Evolutionary conservation across 2,329 filamentous ascomycete genomes (phyloP).

Genomic region (Xylariaceae sp.): DNA sequence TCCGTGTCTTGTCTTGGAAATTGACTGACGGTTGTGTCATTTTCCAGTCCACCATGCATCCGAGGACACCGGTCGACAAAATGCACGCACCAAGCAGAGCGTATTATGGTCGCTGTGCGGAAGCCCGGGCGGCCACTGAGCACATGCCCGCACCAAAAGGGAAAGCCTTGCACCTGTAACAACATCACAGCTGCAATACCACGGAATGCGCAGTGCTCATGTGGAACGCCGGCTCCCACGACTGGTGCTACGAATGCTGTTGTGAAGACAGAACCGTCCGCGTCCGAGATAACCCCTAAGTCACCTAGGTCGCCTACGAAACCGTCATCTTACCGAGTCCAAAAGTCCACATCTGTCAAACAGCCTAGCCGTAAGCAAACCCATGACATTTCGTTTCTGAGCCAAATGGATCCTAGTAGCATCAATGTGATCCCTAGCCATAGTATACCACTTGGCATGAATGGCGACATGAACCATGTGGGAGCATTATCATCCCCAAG

Average conservation of each 20-base stretch:
- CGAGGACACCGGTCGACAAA: conserved; percentile 71
- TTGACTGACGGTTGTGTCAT: conserved; percentile 11
- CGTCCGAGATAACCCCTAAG: conserved; percentile 30
- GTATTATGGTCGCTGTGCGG: conserved; percentile 64
- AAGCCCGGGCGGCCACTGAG: conserved; percentile 68
- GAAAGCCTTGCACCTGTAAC: conserved; percentile 56
- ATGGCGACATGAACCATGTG: conserved; percentile 13
- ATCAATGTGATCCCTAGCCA: conserved; percentile 40
- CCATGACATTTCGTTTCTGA: conserved; percentile 44
- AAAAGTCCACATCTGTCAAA: conserved; percentile 39
- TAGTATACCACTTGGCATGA: conserved; percentile 11
- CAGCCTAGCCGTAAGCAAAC: conserved; percentile 42
- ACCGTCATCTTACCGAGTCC: conserved; percentile 39
- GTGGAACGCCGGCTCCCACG: conserved; percentile 33
- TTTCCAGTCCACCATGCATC: conserved; percentile 63
- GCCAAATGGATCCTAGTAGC: conserved; percentile 49
- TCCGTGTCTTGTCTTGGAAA: conserved; percentile 6
- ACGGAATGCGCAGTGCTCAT: conserved; percentile 52
- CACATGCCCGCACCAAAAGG: conserved; percentile 61
- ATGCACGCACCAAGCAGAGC: conserved; percentile 63
- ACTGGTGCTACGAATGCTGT: conserved; percentile 14
- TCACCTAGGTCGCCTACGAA: conserved; percentile 37
- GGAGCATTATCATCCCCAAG: conserved; percentile 4
- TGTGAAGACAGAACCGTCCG: conserved; percentile 20
- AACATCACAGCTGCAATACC: conserved; percentile 61